A percentile compares a stretch with the other conserved stretches of the same genome.
phyloP scores from a whole-genome alignment of 2,329 filamentous ascomycete genomes.

The Fusarium phyllophilum region DNA sequence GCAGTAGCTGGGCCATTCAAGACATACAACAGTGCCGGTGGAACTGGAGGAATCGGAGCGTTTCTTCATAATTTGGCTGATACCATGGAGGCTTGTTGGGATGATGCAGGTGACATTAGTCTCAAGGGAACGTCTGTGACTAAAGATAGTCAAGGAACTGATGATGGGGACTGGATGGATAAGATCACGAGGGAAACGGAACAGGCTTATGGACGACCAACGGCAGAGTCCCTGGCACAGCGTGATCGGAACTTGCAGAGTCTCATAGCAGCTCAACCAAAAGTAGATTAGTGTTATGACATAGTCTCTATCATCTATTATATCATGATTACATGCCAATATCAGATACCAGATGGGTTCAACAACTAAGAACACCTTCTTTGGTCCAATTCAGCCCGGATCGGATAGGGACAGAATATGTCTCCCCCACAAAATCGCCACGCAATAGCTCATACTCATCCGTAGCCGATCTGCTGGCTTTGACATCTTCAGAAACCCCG shows the following conservation, averaged over 20 bases:
- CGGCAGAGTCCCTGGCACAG: not conserved
- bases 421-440: not conserved
- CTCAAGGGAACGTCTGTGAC: conserved; percentile 7
- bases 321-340: not conserved
- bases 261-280: conserved; percentile 25
- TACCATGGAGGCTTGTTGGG: conserved; percentile 34
- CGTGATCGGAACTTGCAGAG: conserved; percentile 28
- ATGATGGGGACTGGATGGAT: conserved; percentile 12
- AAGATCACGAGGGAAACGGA: conserved; percentile 25
- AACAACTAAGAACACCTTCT: not conserved
- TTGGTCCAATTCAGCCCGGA: not conserved
- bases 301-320: not conserved
- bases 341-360: fast-evolving
- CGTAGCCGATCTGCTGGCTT: not conserved
- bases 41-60: conserved; percentile 26
- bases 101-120: conserved; percentile 16
- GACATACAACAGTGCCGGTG: conserved; percentile 37
- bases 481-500: not conserved
- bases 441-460: not conserved
- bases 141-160: not conserved
- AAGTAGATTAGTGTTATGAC: not conserved
- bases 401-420: not conserved
- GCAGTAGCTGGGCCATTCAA: conserved; percentile 38
- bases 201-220: conserved; percentile 18
- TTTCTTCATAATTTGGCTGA: conserved; percentile 31